Percentiles rank a stretch among this genome's conserved stretches.
Conservation (phyloP, 768 basidiomycete genomes). For the Collybia sordida region DNA sequence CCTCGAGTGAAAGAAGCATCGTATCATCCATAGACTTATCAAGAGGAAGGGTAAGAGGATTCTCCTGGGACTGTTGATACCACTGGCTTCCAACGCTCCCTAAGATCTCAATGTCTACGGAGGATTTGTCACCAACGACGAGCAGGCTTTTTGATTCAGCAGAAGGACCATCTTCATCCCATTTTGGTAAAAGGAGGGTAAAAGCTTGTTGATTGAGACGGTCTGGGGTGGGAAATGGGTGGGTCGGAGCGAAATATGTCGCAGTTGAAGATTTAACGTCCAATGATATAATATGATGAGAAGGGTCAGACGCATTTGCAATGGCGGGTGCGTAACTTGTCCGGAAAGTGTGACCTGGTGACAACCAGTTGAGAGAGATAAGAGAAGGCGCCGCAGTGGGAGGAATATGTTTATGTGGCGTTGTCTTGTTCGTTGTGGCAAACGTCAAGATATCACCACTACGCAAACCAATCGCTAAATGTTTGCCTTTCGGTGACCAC, state of each 20-base stretch:
- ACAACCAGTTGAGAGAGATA: conserved; percentile 65
- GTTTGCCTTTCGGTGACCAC: conserved; percentile 88
- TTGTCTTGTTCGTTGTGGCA: conserved; percentile 51
- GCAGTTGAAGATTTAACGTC: conserved; percentile 41
- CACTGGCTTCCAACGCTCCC: conserved; percentile 40
- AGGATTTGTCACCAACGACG: conserved; percentile 45
- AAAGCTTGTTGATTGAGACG: conserved; percentile 35
- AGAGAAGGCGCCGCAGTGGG: conserved; percentile 47
- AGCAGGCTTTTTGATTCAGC: conserved; percentile 41
- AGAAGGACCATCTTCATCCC: conserved; percentile 39
- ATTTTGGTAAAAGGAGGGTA: conserved; percentile 38
- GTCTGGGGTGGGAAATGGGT: conserved; percentile 40
- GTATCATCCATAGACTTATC: conserved; percentile 73
- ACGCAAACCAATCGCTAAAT: conserved; percentile 72
- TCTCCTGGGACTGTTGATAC: conserved; percentile 51
- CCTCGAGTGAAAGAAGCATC: conserved; percentile 58
- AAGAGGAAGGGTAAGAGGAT: conserved; percentile 61
- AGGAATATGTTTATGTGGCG: conserved; percentile 61
- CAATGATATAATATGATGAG: conserved; percentile 44
- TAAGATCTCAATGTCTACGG: conserved; percentile 48
- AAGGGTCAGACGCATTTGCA: conserved; percentile 25
- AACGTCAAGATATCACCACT: conserved; percentile 73
- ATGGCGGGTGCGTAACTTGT: conserved; percentile 52
- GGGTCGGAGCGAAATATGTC: conserved; percentile 35
- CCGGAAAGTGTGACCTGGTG: conserved; percentile 66